Conservation (phyloP, 1,284 basidiomycete species). For the Mycosarcoma mackinlayi region DNA sequence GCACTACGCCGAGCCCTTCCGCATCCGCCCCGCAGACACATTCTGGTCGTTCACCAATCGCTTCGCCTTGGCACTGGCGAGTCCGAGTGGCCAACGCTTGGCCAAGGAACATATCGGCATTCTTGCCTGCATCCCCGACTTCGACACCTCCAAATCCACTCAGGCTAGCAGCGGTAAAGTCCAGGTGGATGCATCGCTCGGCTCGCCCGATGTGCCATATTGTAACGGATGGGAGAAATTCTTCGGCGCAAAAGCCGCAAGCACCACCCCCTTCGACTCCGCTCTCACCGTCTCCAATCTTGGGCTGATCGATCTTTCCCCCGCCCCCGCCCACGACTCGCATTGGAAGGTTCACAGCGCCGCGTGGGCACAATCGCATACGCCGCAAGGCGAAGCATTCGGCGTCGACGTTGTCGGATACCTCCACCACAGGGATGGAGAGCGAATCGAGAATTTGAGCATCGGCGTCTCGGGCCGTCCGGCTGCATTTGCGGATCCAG, state of each 20-base stretch:
- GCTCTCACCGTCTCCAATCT: constrained; percentile 29
- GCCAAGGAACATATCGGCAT: constrained; percentile 22
- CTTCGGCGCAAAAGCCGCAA: constrained; percentile 2
- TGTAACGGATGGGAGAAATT: constrained; percentile 37
- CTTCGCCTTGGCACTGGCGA: constrained; percentile 1
- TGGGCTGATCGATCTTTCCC: constrained; percentile 7
- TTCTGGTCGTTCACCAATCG: constrained; percentile 19
- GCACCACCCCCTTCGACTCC: constrained; percentile 2
- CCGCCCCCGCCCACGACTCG: not conserved
- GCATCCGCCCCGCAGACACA: not conserved
- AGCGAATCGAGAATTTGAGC: constrained; percentile 7
- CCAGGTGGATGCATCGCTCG: not conserved
- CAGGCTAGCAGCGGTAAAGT: not conserved
- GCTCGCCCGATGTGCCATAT: not conserved
- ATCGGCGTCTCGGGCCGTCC: constrained; percentile 10
- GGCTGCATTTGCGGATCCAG: constrained; percentile 1
- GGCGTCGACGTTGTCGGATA: constrained; percentile 21
- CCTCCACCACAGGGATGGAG: not conserved
- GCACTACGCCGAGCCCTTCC: not conserved
- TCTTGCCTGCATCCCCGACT: constrained; percentile 31
- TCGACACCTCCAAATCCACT: constrained; percentile 4
- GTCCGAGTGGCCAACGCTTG: not conserved
- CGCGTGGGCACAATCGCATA: constrained; percentile 18
- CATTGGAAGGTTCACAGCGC: not conserved
- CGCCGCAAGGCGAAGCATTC: constrained; percentile 28